Base-by-base conservation (phyloP, 805 yeast species). In the Metschnikowia drakensbergensis region DNA sequence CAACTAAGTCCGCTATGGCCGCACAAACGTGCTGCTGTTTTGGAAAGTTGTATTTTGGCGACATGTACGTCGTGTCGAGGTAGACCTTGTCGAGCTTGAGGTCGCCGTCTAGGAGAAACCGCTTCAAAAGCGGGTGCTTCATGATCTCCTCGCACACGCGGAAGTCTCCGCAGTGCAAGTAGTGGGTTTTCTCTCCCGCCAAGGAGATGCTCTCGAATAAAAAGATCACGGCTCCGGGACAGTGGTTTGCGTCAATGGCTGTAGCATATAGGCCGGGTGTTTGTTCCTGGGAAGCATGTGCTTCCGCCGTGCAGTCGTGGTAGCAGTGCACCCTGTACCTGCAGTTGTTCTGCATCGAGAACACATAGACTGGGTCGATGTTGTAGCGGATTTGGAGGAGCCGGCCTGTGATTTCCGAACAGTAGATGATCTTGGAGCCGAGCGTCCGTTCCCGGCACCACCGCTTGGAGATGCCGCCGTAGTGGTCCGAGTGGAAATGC, bases 401-500 rank as follows among this genome's bases (percentile, higher is more conserved):
- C 23, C 75, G 69, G 1, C 80, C 81, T 0, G 98, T 91, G 3
- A 84, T 78, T 8, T 72, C 69, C 0, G 96, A 83, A 52, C 95
- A 84, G 56, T 83, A 88, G 3, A 94, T 81, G 5, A 71, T 69
- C 0, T 89, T 91, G 46, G 79, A 76, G 34, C 58, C 64, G 42
- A 72, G 64, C 2, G 71, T 66, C 26, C 75, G 53, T 48, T 71
- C 74, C 36, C 65, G 61, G 40, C 75, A 66, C 98, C 98, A 94
- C 23, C 75, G 72, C 58, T 86, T 86, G 3, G 83, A 68, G 11
- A 94, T 66, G 0, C 99, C 98, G 3, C 88, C 89, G 61, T 94
- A 94, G 63, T 94, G 99, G 63, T 94, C 99, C 0, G 96, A 73
- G 64, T 94, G 99, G 69, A 87, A 92, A 68, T 94, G 99, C 0